phyloP scores from a whole-genome alignment of 2,329 filamentous ascomycete genomes.

The Sporothrix curviconia region DNA sequence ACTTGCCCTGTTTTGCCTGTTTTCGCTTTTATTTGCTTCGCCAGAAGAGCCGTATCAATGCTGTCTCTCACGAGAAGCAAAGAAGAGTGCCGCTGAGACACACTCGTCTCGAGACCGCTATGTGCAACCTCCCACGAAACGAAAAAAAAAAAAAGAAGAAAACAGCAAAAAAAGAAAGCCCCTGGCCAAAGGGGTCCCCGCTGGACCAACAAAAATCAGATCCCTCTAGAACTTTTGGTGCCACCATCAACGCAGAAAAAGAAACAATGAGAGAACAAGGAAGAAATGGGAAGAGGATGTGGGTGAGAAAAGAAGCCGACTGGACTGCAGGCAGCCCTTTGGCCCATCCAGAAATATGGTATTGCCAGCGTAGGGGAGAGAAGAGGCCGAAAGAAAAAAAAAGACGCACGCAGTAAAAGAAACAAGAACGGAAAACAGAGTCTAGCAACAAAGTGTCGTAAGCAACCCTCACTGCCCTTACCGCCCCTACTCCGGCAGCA shows the following conservation, averaged over 20 bases:
- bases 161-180: neutral
- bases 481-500: constrained; percentile 47
- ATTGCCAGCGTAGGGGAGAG: no score
- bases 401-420: neutral
- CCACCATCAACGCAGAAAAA: constrained; percentile 4
- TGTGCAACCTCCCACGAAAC: neutral
- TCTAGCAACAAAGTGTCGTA: no score
- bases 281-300: no score
- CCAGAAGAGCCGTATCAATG: no score
- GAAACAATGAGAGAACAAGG: neutral
- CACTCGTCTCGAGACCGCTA: neutral
- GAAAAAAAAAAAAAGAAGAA: neutral
- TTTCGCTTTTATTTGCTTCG: neutral
- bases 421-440: neutral
- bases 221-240: constrained; percentile 9
- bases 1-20: neutral
- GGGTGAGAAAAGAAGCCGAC: no score
- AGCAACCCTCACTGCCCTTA: no score
- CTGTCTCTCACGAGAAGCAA: no score
- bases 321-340: no score
- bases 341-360: no score
- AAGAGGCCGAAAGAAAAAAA: neutral
- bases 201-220: constrained; percentile 5
- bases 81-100: neutral
- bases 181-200: constrained; percentile 2